Percentiles rank a stretch among this genome's conserved stretches.
phyloP scores from a whole-genome alignment of 129 eudicot genomes.

The Kitagawia praeruptora region DNA sequence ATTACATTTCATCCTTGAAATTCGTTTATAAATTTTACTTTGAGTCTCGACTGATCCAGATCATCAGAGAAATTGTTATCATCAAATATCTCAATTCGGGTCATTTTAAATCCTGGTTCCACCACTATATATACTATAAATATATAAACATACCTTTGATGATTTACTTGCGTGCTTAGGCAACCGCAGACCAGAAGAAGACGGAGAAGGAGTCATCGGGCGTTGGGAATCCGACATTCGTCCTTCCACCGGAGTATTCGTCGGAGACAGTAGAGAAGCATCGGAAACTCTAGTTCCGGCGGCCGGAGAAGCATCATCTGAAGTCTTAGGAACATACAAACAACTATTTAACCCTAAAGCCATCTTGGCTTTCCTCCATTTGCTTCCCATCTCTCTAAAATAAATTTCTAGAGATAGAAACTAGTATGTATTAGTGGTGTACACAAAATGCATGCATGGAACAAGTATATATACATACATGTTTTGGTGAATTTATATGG shows the following conservation, averaged over 20 bases:
- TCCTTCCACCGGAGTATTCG: slow-evolving; percentile 13
- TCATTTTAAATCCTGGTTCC: neutral
- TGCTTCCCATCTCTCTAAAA: slow-evolving; percentile 30
- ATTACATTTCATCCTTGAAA: no score
- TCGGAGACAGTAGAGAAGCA: slow-evolving; percentile 23
- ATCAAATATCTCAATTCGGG: neutral
- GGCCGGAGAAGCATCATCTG: slow-evolving; percentile 34
- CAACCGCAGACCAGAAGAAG: slow-evolving; percentile 73
- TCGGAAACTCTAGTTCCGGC: slow-evolving; percentile 20
- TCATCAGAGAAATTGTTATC: no score
- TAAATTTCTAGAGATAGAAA: slow-evolving; percentile 12
- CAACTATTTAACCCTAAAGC: slow-evolving; percentile 61
- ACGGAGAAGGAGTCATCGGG: slow-evolving; percentile 69
- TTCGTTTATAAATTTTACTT: neutral
- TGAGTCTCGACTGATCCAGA: no score
- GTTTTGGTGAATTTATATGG: neutral
- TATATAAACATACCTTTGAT: slow-evolving; percentile 38
- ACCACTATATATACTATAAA: neutral
- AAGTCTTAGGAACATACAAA: slow-evolving; percentile 44
- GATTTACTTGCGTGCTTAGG: slow-evolving; percentile 57
- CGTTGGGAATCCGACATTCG: slow-evolving; percentile 6
- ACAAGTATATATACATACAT: neutral
- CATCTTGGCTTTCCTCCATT: slow-evolving; percentile 75
- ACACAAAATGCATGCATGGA: slow-evolving; percentile 4
- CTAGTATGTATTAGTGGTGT: neutral